Evolutionary conservation across 169 alveolate species (phyloP).

Genomic region (Cryptosporidium xiaoi): DNA sequence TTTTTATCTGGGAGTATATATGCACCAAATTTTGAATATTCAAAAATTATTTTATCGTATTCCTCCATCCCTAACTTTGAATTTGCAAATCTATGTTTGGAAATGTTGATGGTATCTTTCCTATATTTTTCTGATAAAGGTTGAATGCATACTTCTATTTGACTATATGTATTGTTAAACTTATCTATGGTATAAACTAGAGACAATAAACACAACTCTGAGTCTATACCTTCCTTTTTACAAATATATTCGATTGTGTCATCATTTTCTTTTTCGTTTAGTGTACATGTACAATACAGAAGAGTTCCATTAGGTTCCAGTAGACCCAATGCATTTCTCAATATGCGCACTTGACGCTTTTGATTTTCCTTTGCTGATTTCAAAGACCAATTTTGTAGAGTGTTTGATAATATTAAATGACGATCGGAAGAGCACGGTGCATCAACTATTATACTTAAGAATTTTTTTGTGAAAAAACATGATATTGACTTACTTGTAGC

Average conservation of each 20-base stretch:
- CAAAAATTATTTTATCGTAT: neutral
- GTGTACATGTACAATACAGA: constrained; percentile 83
- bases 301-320: constrained; percentile 80
- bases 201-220: constrained; percentile 8
- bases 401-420: constrained; percentile 70
- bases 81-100: neutral
- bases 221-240: neutral
- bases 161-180: constrained; percentile 13
- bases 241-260: constrained; percentile 27
- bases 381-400: constrained; percentile 73
- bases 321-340: constrained; percentile 76
- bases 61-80: neutral
- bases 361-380: constrained; percentile 80
- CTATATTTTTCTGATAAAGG: neutral
- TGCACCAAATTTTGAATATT: constrained; percentile 61
- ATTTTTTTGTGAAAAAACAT: neutral
- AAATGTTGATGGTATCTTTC: neutral
- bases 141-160: neutral
- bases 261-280: constrained; percentile 83
- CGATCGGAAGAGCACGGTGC: constrained; percentile 85
- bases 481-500: constrained; percentile 10
- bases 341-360: constrained; percentile 77
- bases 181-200: neutral
- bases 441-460: constrained; percentile 78
- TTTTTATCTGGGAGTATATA: constrained; percentile 61